A percentile compares a stretch with the other conserved stretches of the same genome.
These are phyloP conservation scores for Fraxinus baroniana DNA, from an alignment of 305 asterid genomes.

Conservation along the genomic window DNA sequence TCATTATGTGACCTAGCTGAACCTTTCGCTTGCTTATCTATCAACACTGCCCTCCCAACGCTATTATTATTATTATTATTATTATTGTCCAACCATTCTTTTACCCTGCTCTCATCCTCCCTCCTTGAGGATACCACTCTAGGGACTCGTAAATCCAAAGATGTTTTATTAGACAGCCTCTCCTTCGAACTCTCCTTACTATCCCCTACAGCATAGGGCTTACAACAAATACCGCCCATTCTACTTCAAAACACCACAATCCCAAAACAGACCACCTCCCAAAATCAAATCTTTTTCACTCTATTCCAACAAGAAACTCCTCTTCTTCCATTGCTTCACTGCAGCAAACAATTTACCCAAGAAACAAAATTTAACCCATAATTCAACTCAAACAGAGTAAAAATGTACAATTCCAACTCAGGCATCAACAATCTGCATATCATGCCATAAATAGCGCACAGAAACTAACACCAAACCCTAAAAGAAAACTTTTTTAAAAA, in stretches of 20 bases:
- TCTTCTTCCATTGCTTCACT: conserved; percentile 43
- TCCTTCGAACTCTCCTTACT: conserved; percentile 36
- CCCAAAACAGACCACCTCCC: conserved; percentile 38
- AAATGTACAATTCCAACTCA: conserved; percentile 26
- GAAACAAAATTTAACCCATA: conserved; percentile 35
- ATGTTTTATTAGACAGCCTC: conserved; percentile 50
- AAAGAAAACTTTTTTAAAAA: neutral
- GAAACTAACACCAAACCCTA: conserved; percentile 19
- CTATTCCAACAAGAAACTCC: conserved; percentile 28
- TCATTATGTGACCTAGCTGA: conserved; percentile 53
- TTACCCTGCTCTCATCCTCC: conserved; percentile 51
- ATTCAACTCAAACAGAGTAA: conserved; percentile 26
- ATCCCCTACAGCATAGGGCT: conserved; percentile 74
- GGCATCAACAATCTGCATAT: conserved; percentile 13
- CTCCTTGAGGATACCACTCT: conserved; percentile 60
- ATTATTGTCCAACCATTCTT: conserved; percentile 53
- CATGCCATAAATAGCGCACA: conserved; percentile 10
- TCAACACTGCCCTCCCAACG: conserved; percentile 56
- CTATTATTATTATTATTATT: conserved; percentile 35
- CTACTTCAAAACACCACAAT: conserved; percentile 32
- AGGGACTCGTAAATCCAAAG: conserved; percentile 42
- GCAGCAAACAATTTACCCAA: conserved; percentile 35
- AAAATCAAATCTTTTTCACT: conserved; percentile 37
- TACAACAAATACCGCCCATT: conserved; percentile 87
- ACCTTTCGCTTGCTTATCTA: conserved; percentile 65